Evolutionary conservation across 495 filamentous ascomycete species (phyloP), one percentile per base, ranked within the genome.

Genomic region (Pyronema domesticum): DNA sequence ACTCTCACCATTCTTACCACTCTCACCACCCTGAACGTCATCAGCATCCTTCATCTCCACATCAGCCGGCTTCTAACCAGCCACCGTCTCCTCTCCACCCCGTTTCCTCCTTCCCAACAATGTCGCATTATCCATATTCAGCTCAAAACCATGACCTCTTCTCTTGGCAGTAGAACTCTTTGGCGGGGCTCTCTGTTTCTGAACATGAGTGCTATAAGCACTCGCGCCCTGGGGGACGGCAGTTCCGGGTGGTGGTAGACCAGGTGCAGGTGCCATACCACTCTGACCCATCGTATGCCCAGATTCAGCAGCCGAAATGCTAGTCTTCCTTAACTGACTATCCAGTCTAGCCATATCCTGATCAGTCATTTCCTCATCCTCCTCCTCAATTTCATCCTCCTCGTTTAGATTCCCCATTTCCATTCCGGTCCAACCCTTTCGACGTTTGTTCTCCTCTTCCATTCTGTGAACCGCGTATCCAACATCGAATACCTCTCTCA

Each of bases 401-500:
- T 77, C 79, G 64, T 93, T 86, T 46, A 88, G 75, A 54, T 79
- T 82, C 44, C 85, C 76, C 45, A 74, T 67, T 19, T 55, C 69
- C 15, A 70, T 71, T 35, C 76, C 78, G 62, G 66, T 58, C 82
- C 82, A 63, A 83, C 78, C 81, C 71, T 89, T 94, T 37, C 86
- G 78, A 36, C 89, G 81, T 69, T 95, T 96, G 62, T 77, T 80
- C 68, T 96, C 91, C 68, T 98, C 91, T 67, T 95, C 91, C 68
- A 96, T 86, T 34, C 91, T 76, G 64, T 96, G 91, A 13, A 98
- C 91, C 18, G 91, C 86, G 62, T 98, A 96, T 36, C 86, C 82
- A 48, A 98, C 91, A 64, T 98, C 91, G 60, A 98, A 98, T 11
- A 96, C 86, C 64, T 98, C 91, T 49, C 91, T 85, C 17, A 98